These are phyloP conservation scores for Staphylotrichum tortipilum DNA, from an alignment of 495 filamentous ascomycete genomes.

Conservation along the genomic window DNA sequence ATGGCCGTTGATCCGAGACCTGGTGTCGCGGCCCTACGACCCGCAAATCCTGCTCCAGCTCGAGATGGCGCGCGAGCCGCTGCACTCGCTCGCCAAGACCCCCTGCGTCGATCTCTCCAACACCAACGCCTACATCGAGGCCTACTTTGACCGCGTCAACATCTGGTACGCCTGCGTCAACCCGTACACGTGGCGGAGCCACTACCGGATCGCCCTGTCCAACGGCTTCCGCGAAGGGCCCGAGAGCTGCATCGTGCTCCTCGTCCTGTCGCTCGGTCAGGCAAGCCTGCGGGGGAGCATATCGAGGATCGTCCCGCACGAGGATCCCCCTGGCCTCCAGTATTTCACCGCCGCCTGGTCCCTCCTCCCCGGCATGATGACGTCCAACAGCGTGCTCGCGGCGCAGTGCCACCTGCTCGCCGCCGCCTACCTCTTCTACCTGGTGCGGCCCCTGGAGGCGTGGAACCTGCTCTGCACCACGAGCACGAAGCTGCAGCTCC, in stretches of 20 bases:
- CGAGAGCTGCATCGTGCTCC: constrained; percentile 73
- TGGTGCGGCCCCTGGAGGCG: constrained; percentile 71
- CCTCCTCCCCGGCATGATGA: constrained; percentile 69
- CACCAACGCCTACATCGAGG: constrained; percentile 61
- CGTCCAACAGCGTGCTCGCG: constrained; percentile 62
- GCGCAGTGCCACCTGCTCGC: constrained; percentile 73
- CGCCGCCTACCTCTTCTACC: constrained; percentile 72
- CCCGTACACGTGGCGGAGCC: constrained; percentile 69
- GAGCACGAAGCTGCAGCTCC: constrained; percentile 70
- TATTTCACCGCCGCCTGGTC: constrained; percentile 76
- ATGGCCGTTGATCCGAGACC: constrained; percentile 69
- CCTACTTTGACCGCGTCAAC: constrained; percentile 73
- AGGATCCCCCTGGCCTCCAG: constrained; percentile 65
- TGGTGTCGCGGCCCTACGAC: constrained; percentile 67
- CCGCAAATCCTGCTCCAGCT: constrained; percentile 70
- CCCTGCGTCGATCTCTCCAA: constrained; percentile 63
- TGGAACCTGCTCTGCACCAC: constrained; percentile 73
- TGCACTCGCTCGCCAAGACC: constrained; percentile 53
- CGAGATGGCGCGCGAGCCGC: constrained; percentile 70
- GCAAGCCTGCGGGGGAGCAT: constrained; percentile 65
- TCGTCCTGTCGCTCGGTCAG: constrained; percentile 69
- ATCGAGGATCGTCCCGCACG: constrained; percentile 57
- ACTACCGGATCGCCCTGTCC: constrained; percentile 63
- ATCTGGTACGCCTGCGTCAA: constrained; percentile 82
- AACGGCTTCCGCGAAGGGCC: constrained; percentile 66